These are phyloP conservation scores for Moesziomyces parantarcticus DNA, from an alignment of 1,284 basidiomycete species.

Conservation along the genomic window DNA sequence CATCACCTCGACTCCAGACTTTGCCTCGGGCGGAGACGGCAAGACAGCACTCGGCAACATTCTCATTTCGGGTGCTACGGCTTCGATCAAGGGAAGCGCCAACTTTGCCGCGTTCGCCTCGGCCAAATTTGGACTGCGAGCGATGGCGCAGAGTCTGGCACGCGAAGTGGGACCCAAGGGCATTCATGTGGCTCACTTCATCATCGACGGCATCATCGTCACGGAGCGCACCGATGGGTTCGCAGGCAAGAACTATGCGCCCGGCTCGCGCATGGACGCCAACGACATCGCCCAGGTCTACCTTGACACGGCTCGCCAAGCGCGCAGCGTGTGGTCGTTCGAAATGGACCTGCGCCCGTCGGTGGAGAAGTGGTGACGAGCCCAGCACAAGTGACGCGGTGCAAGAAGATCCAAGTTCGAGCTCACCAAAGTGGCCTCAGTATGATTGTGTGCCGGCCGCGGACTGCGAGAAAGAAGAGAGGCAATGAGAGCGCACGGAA, in stretches of 20 bases:
- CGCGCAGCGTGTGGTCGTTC: slow-evolving; percentile 45
- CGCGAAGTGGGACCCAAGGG: slow-evolving; percentile 50
- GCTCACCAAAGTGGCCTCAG: no score
- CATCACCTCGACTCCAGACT: slow-evolving; percentile 28
- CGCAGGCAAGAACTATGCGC: slow-evolving; percentile 26
- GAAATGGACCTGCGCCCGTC: slow-evolving; percentile 46
- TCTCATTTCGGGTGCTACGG: slow-evolving; percentile 45
- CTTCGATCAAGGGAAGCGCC: slow-evolving; percentile 46
- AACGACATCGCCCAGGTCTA: slow-evolving; percentile 54
- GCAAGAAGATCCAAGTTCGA: no score
- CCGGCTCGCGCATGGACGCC: slow-evolving; percentile 42
- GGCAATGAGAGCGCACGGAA: no score
- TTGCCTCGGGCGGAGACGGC: slow-evolving; percentile 3
- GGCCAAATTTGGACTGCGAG: slow-evolving; percentile 47
- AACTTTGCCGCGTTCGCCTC: slow-evolving; percentile 45
- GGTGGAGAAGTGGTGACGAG: slow-evolving; percentile 33
- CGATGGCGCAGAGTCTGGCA: slow-evolving; percentile 44
- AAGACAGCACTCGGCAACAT: slow-evolving; percentile 29
- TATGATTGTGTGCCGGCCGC: no score
- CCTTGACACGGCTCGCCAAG: slow-evolving; percentile 38
- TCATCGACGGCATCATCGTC: slow-evolving; percentile 48
- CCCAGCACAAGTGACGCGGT: no score
- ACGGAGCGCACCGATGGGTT: slow-evolving; percentile 38
- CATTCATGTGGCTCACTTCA: slow-evolving; percentile 49
- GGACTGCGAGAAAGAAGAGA: no score